These are phyloP conservation scores for fission yeast (Schizosaccharomyces pombe) DNA, from an alignment of 805 yeast species.

Conservation along the genomic window DNA sequence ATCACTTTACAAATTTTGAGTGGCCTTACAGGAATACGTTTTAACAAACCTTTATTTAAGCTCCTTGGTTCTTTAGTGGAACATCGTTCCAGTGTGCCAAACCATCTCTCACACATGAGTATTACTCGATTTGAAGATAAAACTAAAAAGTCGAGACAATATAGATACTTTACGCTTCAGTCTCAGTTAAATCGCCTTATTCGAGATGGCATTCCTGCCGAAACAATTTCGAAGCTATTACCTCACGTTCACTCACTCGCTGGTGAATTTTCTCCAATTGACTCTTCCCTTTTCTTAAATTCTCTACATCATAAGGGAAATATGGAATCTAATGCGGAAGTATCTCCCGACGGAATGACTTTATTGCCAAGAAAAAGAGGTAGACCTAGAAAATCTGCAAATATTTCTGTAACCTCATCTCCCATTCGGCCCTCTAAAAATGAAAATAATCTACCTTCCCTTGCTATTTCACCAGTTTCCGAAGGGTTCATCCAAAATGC, in stretches of 20 bases:
- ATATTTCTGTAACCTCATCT: not conserved
- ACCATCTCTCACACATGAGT: not conserved
- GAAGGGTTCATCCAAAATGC: too few relatives aligned
- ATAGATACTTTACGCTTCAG: not conserved
- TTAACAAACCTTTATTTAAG: not conserved
- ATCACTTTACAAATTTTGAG: not conserved
- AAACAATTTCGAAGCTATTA: not conserved
- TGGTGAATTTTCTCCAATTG: not conserved
- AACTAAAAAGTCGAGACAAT: not conserved
- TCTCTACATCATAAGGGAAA: not conserved
- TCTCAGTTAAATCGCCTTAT: not conserved
- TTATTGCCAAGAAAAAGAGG: not conserved
- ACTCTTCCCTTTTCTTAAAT: not conserved
- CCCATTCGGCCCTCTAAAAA: too few relatives aligned
- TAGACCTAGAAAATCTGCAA: not conserved
- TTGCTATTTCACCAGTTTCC: too few relatives aligned
- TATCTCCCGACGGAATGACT: not conserved
- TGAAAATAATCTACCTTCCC: too few relatives aligned
- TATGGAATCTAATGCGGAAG: not conserved
- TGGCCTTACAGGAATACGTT: not conserved
- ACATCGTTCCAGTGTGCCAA: not conserved
- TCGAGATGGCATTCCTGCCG: not conserved
- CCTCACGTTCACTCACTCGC: not conserved
- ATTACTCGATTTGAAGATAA: not conserved
- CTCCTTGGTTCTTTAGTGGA: not conserved